A percentile compares a stretch with the other conserved stretches of the same genome.
Evolutionary conservation across 352 stramenopile genomes (phyloP).

Genomic region (Globisporangium ultimum): DNA sequence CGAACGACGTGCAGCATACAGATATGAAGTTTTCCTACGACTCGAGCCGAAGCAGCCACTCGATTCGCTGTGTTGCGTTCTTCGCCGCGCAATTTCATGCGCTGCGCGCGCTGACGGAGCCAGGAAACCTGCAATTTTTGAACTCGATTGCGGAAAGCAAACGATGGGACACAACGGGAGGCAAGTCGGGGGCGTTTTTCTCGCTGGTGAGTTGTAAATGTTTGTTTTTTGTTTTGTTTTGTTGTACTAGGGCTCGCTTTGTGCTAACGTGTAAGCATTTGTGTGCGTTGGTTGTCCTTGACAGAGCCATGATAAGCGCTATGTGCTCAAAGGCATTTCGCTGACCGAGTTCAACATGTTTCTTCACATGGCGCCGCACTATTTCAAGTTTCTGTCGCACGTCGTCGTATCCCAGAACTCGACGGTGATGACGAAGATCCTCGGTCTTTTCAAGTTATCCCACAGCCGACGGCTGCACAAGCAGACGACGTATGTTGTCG

Average conservation of each 20-base stretch:
- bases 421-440: slow-evolving; percentile 83
- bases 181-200: slow-evolving; percentile 86
- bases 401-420: slow-evolving; percentile 51
- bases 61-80: slow-evolving; percentile 71
- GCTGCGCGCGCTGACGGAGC: slow-evolving; percentile 56
- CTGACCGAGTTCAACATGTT: slow-evolving; percentile 90
- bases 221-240: slow-evolving; percentile 5
- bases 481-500: slow-evolving; percentile 79
- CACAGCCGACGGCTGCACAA: slow-evolving; percentile 58
- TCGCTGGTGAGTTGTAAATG: slow-evolving; percentile 53
- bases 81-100: slow-evolving; percentile 85
- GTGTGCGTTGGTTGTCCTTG: no score
- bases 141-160: slow-evolving; percentile 80
- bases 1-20: slow-evolving; percentile 68
- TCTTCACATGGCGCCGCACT: slow-evolving; percentile 83
- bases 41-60: slow-evolving; percentile 38
- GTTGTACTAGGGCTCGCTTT: no score
- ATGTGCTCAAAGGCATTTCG: slow-evolving; percentile 82
- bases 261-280: no score
- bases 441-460: slow-evolving; percentile 78
- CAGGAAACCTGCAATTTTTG: slow-evolving; percentile 75
- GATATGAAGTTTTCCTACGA: slow-evolving; percentile 79
- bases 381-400: slow-evolving; percentile 83
- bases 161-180: slow-evolving; percentile 69
- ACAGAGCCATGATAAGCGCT: slow-evolving; percentile 81